Base-by-base conservation (phyloP, 768 basidiomycete genomes). In the Multifurca ochricompacta region DNA sequence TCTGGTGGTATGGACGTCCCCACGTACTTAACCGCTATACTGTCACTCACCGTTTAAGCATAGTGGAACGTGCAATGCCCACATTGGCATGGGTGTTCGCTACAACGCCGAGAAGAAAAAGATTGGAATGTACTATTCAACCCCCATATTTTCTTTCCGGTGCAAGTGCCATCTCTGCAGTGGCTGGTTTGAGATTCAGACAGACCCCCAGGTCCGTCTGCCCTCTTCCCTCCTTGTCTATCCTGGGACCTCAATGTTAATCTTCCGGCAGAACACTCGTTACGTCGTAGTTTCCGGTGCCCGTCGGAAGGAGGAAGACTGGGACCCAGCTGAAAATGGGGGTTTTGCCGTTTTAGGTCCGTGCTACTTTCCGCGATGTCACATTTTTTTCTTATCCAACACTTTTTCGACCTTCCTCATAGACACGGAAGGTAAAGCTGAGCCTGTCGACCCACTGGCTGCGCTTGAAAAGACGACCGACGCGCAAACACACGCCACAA, bases 51-150 rank as follows among this genome's bases (percentile, higher is more conserved):
- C 14, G 34, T 13, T 23, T 37, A 28, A 34, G 18, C 53, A 34
- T 69, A 97, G 95, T 64, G 91, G 84, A 31, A 86, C 86, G 71
- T 99, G 95, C 72, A 85, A 94, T 68, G 87, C 87, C 62, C 96
- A 98, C 71, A 91, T 99, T 47, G 96, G 96, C 10, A 96, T 96
- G 81, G 96, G 96, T 21, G 96, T 99, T 2, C 88, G 96, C n/a
- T 99, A 97, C 75, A 99, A 99, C 62, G 96, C 96, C 0, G 94
- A 98, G 70, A 99, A 99, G 80, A 87, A 87, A 74, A 97, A 95
- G 69, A 80, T 97, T 31, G 96, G 96, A 13, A 82, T 80, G 54
- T 99, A 99, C 70, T 92, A 87, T 66, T 90, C 91, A 6, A 97
- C 94, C 0, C 89, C 93, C 9, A 97, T 99, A 51, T 98, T 74